Conservation (phyloP, 148 eudicot species). For the Amaranthus palmeri region DNA sequence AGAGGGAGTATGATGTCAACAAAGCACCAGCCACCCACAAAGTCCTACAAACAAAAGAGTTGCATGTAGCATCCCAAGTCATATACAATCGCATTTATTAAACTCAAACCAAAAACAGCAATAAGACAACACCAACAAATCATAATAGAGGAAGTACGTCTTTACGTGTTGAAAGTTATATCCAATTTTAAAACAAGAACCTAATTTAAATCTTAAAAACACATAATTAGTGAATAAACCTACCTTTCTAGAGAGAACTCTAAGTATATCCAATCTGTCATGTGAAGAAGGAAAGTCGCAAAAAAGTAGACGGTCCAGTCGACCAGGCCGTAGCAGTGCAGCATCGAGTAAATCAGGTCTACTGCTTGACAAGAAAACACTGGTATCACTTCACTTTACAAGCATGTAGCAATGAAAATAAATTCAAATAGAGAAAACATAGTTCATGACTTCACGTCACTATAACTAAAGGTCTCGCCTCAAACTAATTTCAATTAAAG, state of each 20-base stretch:
- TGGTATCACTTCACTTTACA: slow-evolving; percentile 7
- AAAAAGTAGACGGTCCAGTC: slow-evolving; percentile 90
- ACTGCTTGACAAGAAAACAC: slow-evolving; percentile 45
- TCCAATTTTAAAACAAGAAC: background rate
- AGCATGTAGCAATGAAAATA: slow-evolving; percentile 3
- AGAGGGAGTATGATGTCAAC: background rate
- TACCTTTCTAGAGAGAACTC: slow-evolving; percentile 86
- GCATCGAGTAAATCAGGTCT: slow-evolving; percentile 99
- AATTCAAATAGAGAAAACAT: background rate
- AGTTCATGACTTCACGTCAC: background rate
- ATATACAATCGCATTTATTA: background rate
- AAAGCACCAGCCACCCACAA: slow-evolving; percentile 1
- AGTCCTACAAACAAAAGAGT: background rate
- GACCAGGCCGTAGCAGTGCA: slow-evolving; percentile 93
- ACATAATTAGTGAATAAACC: background rate
- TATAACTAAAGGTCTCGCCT: background rate
- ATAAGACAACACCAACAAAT: background rate
- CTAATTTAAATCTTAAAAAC: background rate
- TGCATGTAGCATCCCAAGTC: background rate
- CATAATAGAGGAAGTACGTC: background rate
- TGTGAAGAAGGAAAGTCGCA: slow-evolving; percentile 82
- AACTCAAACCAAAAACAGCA: background rate
- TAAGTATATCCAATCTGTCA: slow-evolving; percentile 85
- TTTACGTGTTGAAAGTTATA: background rate
- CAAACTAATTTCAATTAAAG: background rate